Percentiles rank a stretch among this genome's conserved stretches.
These are phyloP conservation scores for Udeniomyces megalosporus DNA, from an alignment of 768 basidiomycete species.

Conservation along the genomic window DNA sequence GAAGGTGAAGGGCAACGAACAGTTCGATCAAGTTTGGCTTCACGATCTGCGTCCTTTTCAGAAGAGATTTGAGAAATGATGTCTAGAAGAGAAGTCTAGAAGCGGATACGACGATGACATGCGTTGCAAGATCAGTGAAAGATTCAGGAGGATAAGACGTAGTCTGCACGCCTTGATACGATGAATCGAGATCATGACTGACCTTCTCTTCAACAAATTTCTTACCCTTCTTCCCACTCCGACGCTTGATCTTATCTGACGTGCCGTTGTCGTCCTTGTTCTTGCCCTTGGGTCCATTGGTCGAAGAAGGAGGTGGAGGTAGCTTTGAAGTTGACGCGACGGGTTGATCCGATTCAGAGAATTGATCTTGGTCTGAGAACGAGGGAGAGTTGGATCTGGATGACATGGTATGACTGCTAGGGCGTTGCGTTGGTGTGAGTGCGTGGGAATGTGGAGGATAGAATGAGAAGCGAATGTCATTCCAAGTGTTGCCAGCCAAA, in stretches of 20 bases:
- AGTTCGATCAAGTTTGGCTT: neutral
- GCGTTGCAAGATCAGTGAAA: no score
- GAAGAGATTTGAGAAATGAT: conserved; percentile 7
- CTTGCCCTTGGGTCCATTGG: neutral
- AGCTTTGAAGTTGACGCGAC: neutral
- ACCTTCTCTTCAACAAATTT: conserved; percentile 15
- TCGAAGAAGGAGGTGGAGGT: neutral
- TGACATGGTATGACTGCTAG: no score
- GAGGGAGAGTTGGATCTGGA: neutral
- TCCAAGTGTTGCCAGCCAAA: no score
- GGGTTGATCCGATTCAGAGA: neutral
- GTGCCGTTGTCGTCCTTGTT: no score
- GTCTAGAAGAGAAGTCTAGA: conserved; percentile 7
- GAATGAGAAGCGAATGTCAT: no score
- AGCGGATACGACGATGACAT: no score
- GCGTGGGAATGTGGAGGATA: neutral
- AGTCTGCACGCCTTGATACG: neutral
- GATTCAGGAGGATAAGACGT: neutral
- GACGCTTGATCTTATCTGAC: neutral
- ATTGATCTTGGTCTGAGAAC: neutral
- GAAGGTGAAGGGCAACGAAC: neutral
- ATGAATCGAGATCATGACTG: neutral
- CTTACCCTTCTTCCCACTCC: conserved; percentile 16
- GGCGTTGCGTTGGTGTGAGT: no score
- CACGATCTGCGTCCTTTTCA: conserved; percentile 10